Conservation (phyloP, 163 green algal genomes). For the Prototheca wickerhamii region DNA sequence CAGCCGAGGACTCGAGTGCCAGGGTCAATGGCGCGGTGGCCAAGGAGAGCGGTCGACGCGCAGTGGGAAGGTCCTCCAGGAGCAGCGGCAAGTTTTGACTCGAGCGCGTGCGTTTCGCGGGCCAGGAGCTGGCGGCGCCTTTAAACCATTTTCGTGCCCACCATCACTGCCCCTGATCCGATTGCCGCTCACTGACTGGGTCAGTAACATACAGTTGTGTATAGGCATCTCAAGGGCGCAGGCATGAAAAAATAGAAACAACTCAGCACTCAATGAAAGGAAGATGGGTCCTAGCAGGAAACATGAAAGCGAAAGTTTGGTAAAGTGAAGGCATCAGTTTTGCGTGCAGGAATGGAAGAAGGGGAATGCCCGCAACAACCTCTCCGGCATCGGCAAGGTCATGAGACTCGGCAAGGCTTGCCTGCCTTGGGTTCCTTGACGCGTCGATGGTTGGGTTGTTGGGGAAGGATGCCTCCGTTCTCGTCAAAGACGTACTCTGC, state of each 20-base stretch:
- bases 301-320: not conserved
- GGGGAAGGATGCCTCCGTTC: not conserved
- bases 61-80: not conserved
- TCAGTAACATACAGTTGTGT: not conserved
- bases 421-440: too few relatives aligned
- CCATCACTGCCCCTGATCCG: not conserved
- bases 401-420: too few relatives aligned
- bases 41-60: not conserved
- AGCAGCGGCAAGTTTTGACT: too few relatives aligned
- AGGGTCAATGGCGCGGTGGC: not conserved
- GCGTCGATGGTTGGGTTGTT: too few relatives aligned
- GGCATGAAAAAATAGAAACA: not conserved
- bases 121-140: too few relatives aligned
- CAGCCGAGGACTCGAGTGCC: too few relatives aligned
- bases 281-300: not conserved
- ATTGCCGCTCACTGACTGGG: not conserved
- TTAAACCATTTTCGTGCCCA: too few relatives aligned
- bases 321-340: too few relatives aligned
- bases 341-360: too few relatives aligned
- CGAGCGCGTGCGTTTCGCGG: too few relatives aligned
- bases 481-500: not conserved
- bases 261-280: not conserved
- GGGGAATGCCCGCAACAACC: too few relatives aligned
- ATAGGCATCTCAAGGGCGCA: not conserved
- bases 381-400: too few relatives aligned